A percentile compares a stretch with the other conserved stretches of the same genome.
Evolutionary conservation across 2,329 filamentous ascomycete genomes (phyloP).

Genomic region (Arthroderma sp.): DNA sequence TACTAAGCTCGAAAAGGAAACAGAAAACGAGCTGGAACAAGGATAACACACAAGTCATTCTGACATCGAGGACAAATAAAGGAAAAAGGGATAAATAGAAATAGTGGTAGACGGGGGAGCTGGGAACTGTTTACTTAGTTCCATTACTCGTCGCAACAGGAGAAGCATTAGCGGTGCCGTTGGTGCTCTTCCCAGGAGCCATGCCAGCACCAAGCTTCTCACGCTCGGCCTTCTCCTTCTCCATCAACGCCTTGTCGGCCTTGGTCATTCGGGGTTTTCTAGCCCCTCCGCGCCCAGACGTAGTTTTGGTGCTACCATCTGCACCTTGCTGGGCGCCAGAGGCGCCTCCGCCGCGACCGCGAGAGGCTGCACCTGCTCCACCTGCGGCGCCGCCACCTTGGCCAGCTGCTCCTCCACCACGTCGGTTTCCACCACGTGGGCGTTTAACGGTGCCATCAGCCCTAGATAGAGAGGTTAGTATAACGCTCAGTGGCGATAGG

Average conservation of each 20-base stretch:
- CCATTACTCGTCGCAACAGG: too few species aligned
- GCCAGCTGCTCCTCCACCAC: conserved; percentile 24
- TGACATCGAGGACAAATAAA: too few species aligned
- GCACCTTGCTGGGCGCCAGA: neutral
- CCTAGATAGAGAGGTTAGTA: conserved; percentile 31
- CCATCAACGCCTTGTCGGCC: conserved; percentile 8
- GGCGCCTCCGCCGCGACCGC: conserved; percentile 1
- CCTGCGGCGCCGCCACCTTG: conserved; percentile 2
- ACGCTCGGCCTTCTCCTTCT: conserved; percentile 11
- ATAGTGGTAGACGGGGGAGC: too few species aligned
- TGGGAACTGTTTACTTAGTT: too few species aligned
- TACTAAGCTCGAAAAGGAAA: neutral
- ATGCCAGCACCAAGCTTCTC: conserved; percentile 10
- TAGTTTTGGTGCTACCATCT: neutral
- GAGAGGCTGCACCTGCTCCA: conserved; percentile 1
- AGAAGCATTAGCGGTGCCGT: too few species aligned
- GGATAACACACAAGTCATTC: too few species aligned
- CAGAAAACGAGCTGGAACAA: neutral
- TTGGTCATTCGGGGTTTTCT: conserved; percentile 12
- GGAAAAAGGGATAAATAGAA: too few species aligned
- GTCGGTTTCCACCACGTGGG: conserved; percentile 43
- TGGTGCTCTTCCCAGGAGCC: neutral
- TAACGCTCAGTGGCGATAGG: neutral
- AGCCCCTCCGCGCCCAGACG: conserved; percentile 3
- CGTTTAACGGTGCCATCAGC: conserved; percentile 58